Conservation (phyloP, 192 early-diverging fungal genomes). For the Piromyces finnis region DNA sequence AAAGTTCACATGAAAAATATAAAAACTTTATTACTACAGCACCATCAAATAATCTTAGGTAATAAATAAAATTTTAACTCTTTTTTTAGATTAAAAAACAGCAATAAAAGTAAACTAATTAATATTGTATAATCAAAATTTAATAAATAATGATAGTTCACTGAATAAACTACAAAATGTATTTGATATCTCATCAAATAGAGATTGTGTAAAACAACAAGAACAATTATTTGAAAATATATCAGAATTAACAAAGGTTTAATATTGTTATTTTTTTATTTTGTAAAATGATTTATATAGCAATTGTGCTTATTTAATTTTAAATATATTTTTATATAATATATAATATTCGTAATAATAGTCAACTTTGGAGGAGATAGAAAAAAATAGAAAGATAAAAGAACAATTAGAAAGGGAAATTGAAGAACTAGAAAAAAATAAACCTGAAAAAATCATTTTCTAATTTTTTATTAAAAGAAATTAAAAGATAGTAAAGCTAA, state of each 20-base stretch:
- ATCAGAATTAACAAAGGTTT: not conserved
- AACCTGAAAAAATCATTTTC: not conserved
- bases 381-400: not conserved
- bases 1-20: not conserved
- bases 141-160: too few species aligned
- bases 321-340: too few species aligned
- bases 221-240: not conserved
- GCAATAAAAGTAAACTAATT: too few species aligned
- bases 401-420: not conserved
- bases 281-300: too few species aligned
- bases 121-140: too few species aligned
- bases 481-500: too few species aligned
- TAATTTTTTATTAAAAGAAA: not conserved
- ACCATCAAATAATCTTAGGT: not conserved
- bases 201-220: not conserved
- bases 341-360: not conserved
- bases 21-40: not conserved
- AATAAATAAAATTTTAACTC: too few species aligned
- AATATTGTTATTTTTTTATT: too few species aligned
- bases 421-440: not conserved
- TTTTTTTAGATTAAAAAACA: too few species aligned
- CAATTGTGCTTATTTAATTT: too few species aligned
- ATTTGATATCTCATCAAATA: not conserved
- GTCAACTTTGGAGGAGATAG: not conserved
- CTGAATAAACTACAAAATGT: not conserved